Evolutionary conservation across 192 early-diverging fungal genomes (phyloP), one percentile per base, ranked within the genome.

Genomic region (Fimicolochytrium jonesii): DNA sequence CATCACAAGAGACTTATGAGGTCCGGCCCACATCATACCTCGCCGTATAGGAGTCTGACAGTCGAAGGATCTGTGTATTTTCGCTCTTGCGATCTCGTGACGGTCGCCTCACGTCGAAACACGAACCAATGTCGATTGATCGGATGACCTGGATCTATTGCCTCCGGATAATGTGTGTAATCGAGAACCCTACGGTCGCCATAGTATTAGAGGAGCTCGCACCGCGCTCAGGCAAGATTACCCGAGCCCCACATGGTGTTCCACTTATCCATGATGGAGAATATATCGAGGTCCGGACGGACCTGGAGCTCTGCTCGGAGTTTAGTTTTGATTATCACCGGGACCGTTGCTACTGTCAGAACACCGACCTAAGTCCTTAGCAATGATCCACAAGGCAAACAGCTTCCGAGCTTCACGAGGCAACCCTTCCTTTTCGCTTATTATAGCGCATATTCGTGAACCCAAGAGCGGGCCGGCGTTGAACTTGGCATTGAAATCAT

Each of bases 151-250:
- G 79, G 67, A 56, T 77, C 68, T 1, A 66, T 58, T 15, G 71
- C 73, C 64, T 84, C 77, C 10, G 82, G 82, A 42, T 62, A 77
- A 63, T 84, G 82, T 1, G 82, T 82, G 66, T 78, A 82, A 48
- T 82, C 80, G 23, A 71, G 49, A n/a, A 82, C 69, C 50, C 79
- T 76, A 34, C 5, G 26, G 3, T 33, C 15, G 26, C 15, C 2
- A 34, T 1, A n/a, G n/a, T n/a, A n/a, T n/a, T n/a, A n/a, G n/a
- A n/a, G n/a, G n/a, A n/a, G n/a, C n/a, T n/a, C n/a, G n/a, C n/a
- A n/a, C n/a, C n/a, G n/a, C n/a, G n/a, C n/a, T n/a, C n/a, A n/a
- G n/a, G n/a, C n/a, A n/a, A n/a, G n/a, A n/a, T n/a, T n/a, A n/a
- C n/a, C n/a, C n/a, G n/a, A n/a, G n/a, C n/a, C 45, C 7, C 60